Evolutionary conservation across 1,139 yeast genomes (phyloP).

Genomic region (Neolecta irregularis): DNA sequence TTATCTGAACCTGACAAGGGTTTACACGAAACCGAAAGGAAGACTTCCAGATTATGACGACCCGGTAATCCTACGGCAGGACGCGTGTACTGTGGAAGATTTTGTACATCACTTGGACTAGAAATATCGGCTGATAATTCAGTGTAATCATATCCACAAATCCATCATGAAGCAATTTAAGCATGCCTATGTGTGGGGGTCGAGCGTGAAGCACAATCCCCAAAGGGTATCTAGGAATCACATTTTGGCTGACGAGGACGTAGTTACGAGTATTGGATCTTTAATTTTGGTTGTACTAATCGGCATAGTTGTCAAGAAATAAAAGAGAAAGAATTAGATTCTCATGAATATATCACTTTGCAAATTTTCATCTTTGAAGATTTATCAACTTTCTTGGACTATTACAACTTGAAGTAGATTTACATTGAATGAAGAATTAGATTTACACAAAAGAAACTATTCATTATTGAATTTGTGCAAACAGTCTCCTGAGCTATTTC

Average conservation of each 20-base stretch:
- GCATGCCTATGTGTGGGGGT: conserved; percentile 30
- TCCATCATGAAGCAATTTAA: conserved; percentile 84
- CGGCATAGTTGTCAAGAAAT: too few relatives aligned
- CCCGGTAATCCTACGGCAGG: conserved; percentile 79
- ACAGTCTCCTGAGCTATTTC: too few relatives aligned
- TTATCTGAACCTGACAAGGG: conserved; percentile 73
- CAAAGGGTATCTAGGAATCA: conserved; percentile 61
- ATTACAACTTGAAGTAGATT: too few relatives aligned
- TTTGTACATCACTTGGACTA: conserved; percentile 28
- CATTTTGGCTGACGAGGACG: conserved; percentile 82
- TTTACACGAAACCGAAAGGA: conserved; percentile 95
- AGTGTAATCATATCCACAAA: conserved; percentile 87
- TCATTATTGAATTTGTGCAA: too few relatives aligned
- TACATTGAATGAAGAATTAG: too few relatives aligned
- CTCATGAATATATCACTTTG: too few relatives aligned
- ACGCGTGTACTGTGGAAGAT: conserved; percentile 76
- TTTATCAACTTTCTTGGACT: too few relatives aligned
- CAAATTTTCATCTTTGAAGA: too few relatives aligned
- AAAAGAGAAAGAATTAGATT: too few relatives aligned
- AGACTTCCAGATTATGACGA: conserved; percentile 81
- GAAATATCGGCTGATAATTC: not conserved
- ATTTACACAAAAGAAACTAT: too few relatives aligned
- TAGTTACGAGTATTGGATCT: conserved; percentile 83
- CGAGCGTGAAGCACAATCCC: conserved; percentile 3
- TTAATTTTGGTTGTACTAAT: too few relatives aligned